Base-by-base conservation (phyloP, 2,329 filamentous ascomycete species). In the Chrysosporium queenslandicum region DNA sequence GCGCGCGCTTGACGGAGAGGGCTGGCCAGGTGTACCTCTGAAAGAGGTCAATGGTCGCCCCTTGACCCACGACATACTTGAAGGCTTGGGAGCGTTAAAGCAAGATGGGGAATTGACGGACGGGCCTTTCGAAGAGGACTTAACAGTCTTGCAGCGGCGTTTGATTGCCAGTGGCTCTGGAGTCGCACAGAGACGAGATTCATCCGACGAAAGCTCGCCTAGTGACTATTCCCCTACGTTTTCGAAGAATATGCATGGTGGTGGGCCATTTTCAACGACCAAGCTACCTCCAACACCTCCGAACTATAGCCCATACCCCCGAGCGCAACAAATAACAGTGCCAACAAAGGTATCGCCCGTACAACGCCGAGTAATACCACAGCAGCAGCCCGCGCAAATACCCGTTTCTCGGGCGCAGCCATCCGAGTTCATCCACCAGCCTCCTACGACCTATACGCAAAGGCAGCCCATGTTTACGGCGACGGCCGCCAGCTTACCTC, bases 21-120 rank as follows among this genome's bases (percentile, higher is more conserved):
- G 71, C 39, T 83, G 80, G 80, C 71, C 71, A 9, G 79, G 79
- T 32, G 65, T 73, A 12, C 71, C 71, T 12, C 64, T 83, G 53
- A 72, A 74, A 58, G 74, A 77, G 58, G 64, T 70, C 50, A 75
- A 74, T 51, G 78, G 79, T 29, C 74, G 79, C 54, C 80, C 80
- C 12, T 71, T 82, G 29, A 83, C 79, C 0, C 80, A 83, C 66
- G 79, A 83, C 58, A 78, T 83, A 37, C 72, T 83, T 42, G 77
- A 78, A 42, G 71, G 77, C 30, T 69, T 83, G 21, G 77, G 79
- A 37, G 73, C 79, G 1, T 64, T 83, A 34, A 47, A 47, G 47
- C 65, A 74, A 41, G 70, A 70, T 64, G 76, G 79, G 50, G 71
- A 75, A 12, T 59, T 55, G 20, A 60, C 59, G 9, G 68, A 73